Evolutionary conservation across 306 rosid genomes (phyloP).

Genomic region (Coriaria nepalensis): DNA sequence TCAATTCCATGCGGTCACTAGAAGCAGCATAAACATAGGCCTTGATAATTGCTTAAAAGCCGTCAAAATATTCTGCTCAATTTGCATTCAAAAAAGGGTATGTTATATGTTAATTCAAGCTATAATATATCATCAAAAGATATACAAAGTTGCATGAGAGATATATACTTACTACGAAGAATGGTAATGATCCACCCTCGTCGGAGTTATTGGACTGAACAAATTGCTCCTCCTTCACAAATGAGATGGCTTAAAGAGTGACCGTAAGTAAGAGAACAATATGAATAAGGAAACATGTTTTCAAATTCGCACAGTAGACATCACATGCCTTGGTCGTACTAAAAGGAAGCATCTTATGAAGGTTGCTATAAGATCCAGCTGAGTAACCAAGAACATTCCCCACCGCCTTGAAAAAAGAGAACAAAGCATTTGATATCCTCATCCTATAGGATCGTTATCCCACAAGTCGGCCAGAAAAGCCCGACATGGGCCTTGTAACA

Average conservation of each 20-base stretch:
- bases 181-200: not conserved
- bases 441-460: slow-evolving; percentile 26
- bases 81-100: too few species aligned
- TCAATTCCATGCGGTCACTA: slow-evolving; percentile 84
- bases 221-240: slow-evolving; percentile 30
- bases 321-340: slow-evolving; percentile 55
- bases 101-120: too few species aligned
- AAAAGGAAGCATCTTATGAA: slow-evolving; percentile 44
- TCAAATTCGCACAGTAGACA: slow-evolving; percentile 63
- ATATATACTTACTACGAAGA: not conserved
- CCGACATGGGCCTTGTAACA: slow-evolving; percentile 21
- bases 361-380: slow-evolving; percentile 45
- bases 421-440: slow-evolving; percentile 33
- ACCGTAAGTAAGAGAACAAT: slow-evolving; percentile 27
- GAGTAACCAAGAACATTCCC: slow-evolving; percentile 70
- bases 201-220: not conserved
- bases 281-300: slow-evolving; percentile 62
- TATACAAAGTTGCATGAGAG: too few species aligned
- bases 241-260: slow-evolving; percentile 19
- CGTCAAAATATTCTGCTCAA: slow-evolving; percentile 18
- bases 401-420: slow-evolving; percentile 74
- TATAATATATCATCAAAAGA: too few species aligned
- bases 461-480: slow-evolving; percentile 17
- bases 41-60: slow-evolving; percentile 40
- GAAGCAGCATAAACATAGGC: slow-evolving; percentile 64